Conservation (phyloP, 768 basidiomycete genomes). For the Boletus speciosus region DNA sequence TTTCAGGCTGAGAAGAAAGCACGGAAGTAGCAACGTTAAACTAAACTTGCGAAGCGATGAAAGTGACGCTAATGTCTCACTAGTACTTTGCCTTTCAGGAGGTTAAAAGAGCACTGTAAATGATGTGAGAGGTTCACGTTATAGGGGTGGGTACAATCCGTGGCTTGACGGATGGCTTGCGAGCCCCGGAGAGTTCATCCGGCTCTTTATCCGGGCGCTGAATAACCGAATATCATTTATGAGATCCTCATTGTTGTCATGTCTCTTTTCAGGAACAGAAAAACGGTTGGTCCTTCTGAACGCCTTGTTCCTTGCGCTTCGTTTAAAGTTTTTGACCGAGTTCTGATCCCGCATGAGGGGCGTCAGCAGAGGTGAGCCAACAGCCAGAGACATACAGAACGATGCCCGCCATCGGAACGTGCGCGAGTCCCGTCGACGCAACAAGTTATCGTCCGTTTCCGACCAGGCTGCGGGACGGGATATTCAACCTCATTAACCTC, state of each 20-base stretch:
- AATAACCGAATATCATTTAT: no score
- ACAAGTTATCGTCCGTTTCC: constrained; percentile 24
- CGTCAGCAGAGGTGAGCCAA: no score
- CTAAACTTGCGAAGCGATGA: no score
- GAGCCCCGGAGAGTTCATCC: constrained; percentile 6
- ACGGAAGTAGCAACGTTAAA: constrained; percentile 12
- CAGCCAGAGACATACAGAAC: not conserved
- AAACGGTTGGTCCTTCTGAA: no score
- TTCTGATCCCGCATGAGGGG: no score
- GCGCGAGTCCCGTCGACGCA: constrained; percentile 9
- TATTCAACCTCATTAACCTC: constrained; percentile 33
- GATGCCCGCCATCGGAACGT: constrained; percentile 10
- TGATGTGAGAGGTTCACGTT: constrained; percentile 49
- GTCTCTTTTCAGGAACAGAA: no score
- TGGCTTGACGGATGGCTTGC: not conserved
- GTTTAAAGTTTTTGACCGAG: no score
- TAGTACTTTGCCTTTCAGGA: no score
- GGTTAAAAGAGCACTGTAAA: constrained; percentile 35
- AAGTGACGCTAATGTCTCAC: no score
- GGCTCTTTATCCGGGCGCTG: constrained; percentile 15
- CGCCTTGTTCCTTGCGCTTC: no score
- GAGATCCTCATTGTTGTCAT: no score
- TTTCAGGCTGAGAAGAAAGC: constrained; percentile 10
- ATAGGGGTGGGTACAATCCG: constrained; percentile 51
- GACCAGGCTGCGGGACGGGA: constrained; percentile 17